phyloP scores from a whole-genome alignment of 148 eudicot genomes.

The Polygonum aviculare region DNA sequence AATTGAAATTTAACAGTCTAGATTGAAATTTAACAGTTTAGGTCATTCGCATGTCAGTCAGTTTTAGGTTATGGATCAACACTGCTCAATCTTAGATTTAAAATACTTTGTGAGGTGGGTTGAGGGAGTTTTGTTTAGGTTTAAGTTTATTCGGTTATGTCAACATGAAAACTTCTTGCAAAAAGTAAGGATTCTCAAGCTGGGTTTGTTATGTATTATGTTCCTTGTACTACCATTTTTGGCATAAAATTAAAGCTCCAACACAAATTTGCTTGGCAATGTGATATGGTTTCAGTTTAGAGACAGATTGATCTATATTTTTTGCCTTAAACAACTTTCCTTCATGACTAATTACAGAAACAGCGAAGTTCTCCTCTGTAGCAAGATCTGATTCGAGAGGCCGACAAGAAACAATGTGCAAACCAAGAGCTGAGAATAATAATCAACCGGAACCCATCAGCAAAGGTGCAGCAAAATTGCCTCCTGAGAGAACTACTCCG shows the following conservation, averaged over 20 bases:
- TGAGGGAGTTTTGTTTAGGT: not conserved
- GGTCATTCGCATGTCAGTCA: not conserved
- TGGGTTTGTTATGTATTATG: not conserved
- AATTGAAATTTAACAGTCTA: not conserved
- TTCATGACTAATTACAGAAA: constrained; percentile 7
- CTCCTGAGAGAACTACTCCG: not conserved
- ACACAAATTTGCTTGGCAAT: not conserved
- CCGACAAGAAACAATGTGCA: not conserved
- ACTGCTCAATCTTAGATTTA: not conserved
- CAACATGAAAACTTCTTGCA: not conserved
- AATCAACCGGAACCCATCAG: not conserved
- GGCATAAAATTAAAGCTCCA: not conserved
- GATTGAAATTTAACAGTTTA: not conserved
- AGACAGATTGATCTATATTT: not conserved
- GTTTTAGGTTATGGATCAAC: not conserved
- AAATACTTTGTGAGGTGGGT: not conserved
- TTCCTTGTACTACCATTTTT: not conserved
- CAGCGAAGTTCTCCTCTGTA: constrained; percentile 1
- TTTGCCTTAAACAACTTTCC: not conserved
- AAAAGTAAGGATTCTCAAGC: not conserved
- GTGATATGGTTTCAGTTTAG: not conserved
- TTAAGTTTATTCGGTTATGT: not conserved
- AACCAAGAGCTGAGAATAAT: constrained; percentile 1
- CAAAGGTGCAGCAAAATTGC: not conserved
- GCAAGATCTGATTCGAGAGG: constrained; percentile 7